Percentiles rank a stretch among this genome's conserved stretches.
These are phyloP conservation scores for Monosporozyma aquatica DNA, from an alignment of 805 yeast genomes.

Conservation along the genomic window DNA sequence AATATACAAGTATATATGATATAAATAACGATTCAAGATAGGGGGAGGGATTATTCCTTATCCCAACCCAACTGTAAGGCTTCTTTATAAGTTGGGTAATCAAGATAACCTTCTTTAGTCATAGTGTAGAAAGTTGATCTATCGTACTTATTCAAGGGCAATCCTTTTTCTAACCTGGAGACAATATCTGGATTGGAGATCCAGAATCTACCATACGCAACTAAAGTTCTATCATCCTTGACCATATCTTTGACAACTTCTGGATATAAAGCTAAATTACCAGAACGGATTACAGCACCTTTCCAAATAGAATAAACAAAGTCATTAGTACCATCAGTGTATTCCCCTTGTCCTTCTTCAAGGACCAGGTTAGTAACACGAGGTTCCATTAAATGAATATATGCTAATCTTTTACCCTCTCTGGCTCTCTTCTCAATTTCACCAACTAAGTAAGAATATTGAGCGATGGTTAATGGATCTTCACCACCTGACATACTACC, in stretches of 20 bases:
- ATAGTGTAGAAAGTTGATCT: slow-evolving; percentile 39
- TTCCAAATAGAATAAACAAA: slow-evolving; percentile 36
- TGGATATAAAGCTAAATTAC: slow-evolving; percentile 27
- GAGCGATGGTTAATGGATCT: slow-evolving; percentile 31
- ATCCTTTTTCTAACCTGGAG: slow-evolving; percentile 34
- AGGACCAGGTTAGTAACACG: slow-evolving; percentile 28
- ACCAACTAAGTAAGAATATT: slow-evolving; percentile 34
- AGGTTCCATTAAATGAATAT: slow-evolving; percentile 39
- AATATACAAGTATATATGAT: too few relatives aligned
- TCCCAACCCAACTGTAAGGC: slow-evolving; percentile 18
- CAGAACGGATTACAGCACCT: slow-evolving; percentile 37
- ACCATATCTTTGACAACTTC: slow-evolving; percentile 25
- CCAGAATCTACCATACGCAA: slow-evolving; percentile 40
- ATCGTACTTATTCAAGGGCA: slow-evolving; percentile 37
- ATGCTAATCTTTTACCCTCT: slow-evolving; percentile 34
- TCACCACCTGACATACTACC: slow-evolving; percentile 33
- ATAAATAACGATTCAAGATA: too few relatives aligned
- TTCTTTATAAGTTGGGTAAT: slow-evolving; percentile 33
- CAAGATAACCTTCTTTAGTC: slow-evolving; percentile 35
- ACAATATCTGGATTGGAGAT: slow-evolving; percentile 50
- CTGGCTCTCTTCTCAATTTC: slow-evolving; percentile 35
- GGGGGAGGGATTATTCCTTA: too few relatives aligned
- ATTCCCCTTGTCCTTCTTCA: slow-evolving; percentile 24
- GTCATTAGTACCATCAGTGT: slow-evolving; percentile 29
- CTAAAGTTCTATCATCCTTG: slow-evolving; percentile 35